Conservation (phyloP, 2,329 filamentous ascomycete genomes). For the Fusarium sarcochroum region DNA sequence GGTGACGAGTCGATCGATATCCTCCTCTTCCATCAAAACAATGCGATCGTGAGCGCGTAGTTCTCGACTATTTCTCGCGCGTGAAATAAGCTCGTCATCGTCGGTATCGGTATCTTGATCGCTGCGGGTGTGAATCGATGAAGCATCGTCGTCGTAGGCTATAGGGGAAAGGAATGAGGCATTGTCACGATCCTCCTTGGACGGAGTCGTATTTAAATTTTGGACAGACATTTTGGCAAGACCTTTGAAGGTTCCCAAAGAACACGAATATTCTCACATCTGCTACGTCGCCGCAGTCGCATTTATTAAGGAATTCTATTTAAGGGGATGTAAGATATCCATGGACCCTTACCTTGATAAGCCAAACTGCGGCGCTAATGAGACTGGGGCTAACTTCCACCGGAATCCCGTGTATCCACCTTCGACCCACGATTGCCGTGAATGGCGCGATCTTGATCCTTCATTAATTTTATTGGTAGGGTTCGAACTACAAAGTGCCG, state of each 20-base stretch:
- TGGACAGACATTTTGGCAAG: constrained; percentile 41
- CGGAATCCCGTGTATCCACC: constrained; percentile 31
- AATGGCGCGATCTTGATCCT: constrained; percentile 14
- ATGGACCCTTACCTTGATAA: constrained; percentile 32
- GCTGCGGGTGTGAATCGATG: constrained; percentile 75
- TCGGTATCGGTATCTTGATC: constrained; percentile 84
- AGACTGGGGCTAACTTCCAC: constrained; percentile 45
- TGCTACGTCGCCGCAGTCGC: constrained; percentile 14
- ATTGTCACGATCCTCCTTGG: constrained; percentile 49
- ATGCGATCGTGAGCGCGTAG: constrained; percentile 77
- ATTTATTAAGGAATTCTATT: constrained; percentile 34
- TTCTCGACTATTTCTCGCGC: constrained; percentile 77
- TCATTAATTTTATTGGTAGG: constrained; percentile 4
- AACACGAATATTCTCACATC: constrained; percentile 37
- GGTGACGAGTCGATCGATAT: constrained; percentile 72
- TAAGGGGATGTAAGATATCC: constrained; percentile 43
- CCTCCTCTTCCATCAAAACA: constrained; percentile 82
- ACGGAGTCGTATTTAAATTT: constrained; percentile 41
- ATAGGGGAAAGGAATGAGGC: constrained; percentile 72
- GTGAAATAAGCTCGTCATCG: constrained; percentile 77
- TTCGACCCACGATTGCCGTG: constrained; percentile 13
- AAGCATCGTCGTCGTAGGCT: constrained; percentile 77
- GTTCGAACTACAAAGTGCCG: not conserved
- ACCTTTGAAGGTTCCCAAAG: constrained; percentile 32
- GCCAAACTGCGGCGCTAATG: constrained; percentile 30